Evolutionary conservation across 78 protist genomes (phyloP), one percentile per base, ranked within the genome.

Genomic region (Dictyostelium purpureum): DNA sequence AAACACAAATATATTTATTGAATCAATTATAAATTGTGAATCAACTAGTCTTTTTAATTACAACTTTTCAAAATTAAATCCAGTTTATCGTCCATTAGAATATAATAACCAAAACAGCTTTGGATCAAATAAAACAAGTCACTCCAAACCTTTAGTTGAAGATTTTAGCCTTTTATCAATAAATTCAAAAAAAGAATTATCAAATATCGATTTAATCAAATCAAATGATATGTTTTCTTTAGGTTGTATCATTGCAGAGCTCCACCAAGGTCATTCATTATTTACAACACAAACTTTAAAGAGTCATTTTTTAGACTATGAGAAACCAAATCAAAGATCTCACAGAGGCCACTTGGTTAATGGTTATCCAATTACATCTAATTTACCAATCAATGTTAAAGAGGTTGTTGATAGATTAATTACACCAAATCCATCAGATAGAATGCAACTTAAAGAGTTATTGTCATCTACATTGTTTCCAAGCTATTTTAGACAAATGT

Each of bases 161-260:
- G 35, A 45, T n/a, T 47, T 54, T 26, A 31, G 35, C 10, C 16
- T 66, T 42, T 24, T 67, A 2, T 47, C 66, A 4, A 43, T 26
- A 6, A 51, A 19, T 3, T 11, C 57, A 7, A 70, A 51, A 4
- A 65, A 65, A 16, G 43, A 76, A 33, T 5, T 40, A 6, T 24
- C 56, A 45, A 52, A 57, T 12, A 43, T 88, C 37, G 93, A 88
- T 4, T 18, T 73, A 4, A 37, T 88, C n/a, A 88, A 88, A 57
- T n/a, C 94, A 6, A 76, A 69, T 47, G 94, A 88, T 49, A 71
- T 79, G 85, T 88, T 70, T 71, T 38, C 94, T 11, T 57, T 88
- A 16, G 94, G 94, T 11, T 88, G 87, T 49, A 88, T 88, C 12
- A 88, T 88, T 7, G 79, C 88, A 9, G 89, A 88, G 16, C 37